Evolutionary conservation across 225 moss, liverwort and hornwort species (phyloP), one percentile per base, ranked within the genome.

Genomic region (Sphagnum contortum): DNA sequence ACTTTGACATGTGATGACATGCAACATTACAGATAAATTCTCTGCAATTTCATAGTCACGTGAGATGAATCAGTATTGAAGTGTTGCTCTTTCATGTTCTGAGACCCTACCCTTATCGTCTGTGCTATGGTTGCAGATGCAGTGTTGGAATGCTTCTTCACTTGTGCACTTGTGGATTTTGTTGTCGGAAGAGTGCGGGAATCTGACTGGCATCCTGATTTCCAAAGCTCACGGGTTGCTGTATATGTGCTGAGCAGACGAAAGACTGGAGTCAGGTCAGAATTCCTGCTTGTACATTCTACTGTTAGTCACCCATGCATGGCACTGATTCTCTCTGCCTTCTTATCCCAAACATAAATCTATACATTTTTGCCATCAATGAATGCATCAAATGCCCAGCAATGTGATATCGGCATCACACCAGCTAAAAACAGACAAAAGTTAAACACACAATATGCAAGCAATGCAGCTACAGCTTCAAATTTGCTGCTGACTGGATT

Each of bases 101-200:
- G 52, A 9, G 52, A 29, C 29, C 29, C 29, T 29, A 29, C 29
- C 29, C 29, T 29, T 29, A 29, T 29, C 29, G 1, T 29, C 29
- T 52, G 9, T 52, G 52, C 52, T 5, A 60, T 69, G 9, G 12
- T 9, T 44, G 59, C 86, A 87, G 95, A 96, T 77, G 85, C 88
- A 48, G 95, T 96, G 53, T 74, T 96, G 29, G 92, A 92, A 73
- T 80, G 83, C 66, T 96, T 96, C 66, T 82, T 92, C 72, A 85
- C 79, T 64, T 74, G 74, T 44, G 92, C 95, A 10, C 55, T 96
- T 73, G 76, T 73, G 53, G 77, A 92, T 64, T 96, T 92, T 67
- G 66, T 81, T 59, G 78, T 92, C 2, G 95, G 89, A 57, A 68
- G 79, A 72, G 82, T 95, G 58, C 84, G 86, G 1, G 73, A 73